Base-by-base conservation (phyloP, 768 basidiomycete species). In the Postia placenta region DNA sequence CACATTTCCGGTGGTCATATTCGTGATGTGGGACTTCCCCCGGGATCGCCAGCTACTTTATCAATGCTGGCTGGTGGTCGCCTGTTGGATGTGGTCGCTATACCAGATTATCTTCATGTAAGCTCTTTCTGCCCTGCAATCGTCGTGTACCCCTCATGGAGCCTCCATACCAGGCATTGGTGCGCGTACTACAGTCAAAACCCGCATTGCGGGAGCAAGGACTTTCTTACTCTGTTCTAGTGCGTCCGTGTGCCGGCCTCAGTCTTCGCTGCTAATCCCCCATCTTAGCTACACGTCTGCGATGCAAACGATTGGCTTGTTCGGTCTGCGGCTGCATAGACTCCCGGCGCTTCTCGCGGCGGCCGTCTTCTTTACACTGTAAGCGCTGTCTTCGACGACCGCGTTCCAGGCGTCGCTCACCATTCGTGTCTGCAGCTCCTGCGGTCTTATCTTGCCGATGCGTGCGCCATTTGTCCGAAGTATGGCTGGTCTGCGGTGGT, bases 21-120 rank as follows among this genome's bases (percentile, higher is more conserved):
- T 88, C 71, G 75, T 89, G 48, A 69, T 83, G 47, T 83, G 77
- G 58, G 83, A 92, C 69, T 81, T 79, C 71, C 88, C 87, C 1
- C 72, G 83, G 37, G 77, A 83, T 52, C 72, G 76, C 17, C 69
- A 70, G 12, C 63, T 68, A 24, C 62, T 76, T 4, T 90, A 87
- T 63, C 89, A 91, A 65, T 42, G 70, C n/a, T 69, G 77, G 40
- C 66, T 88, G 15, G 64, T 72, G 3, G 62, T 74, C 42, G 75
- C 83, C 2, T 74, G 79, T 15, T 87, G 85, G 84, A 69, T 67
- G 51, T 87, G 84, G 86, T 79, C 56, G 51, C 72, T 49, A 30
- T 87, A 82, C 65, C 76, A 80, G 52, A 65, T 84, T 30, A 59
- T 85, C 27, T 67, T 66, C 56, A 73, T 76, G 69, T 71, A 48